Conservation (phyloP, 257 asterid genomes). For the Scutellaria galericulata region DNA sequence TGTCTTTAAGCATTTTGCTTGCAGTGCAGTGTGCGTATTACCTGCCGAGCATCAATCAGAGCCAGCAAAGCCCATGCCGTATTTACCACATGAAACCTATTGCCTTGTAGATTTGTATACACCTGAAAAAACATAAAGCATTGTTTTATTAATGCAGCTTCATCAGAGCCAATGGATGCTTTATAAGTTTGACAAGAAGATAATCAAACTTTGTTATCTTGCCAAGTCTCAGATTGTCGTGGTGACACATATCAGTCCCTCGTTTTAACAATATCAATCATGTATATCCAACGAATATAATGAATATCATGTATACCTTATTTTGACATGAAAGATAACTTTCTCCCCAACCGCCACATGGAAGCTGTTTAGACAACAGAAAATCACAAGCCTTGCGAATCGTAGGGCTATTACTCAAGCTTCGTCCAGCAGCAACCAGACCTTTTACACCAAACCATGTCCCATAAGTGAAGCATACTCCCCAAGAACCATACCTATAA, state of each 20-base stretch:
- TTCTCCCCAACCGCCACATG: constrained; percentile 99
- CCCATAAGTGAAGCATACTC: constrained; percentile 93
- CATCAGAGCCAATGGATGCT: no score
- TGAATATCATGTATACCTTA: constrained; percentile 50
- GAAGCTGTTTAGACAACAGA: constrained; percentile 83
- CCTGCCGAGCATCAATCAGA: constrained; percentile 96
- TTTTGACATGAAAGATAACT: constrained; percentile 94
- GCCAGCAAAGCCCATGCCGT: constrained; percentile 92
- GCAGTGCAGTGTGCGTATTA: constrained; percentile 18
- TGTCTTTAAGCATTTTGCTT: no score
- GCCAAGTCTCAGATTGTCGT: no score
- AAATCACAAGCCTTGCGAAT: constrained; percentile 89
- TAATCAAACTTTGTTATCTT: no score
- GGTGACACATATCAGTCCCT: no score
- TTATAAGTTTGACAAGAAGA: background rate
- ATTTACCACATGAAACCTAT: constrained; percentile 83
- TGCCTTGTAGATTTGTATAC: constrained; percentile 81
- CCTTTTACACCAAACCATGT: constrained; percentile 92
- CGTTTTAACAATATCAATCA: background rate
- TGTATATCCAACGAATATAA: constrained; percentile 2
- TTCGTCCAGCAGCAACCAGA: constrained; percentile 83
- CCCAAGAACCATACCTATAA: constrained; percentile 98
- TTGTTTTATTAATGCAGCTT: constrained; percentile 28
- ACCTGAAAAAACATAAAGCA: constrained; percentile 54
- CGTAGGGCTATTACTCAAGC: constrained; percentile 57